A percentile compares a stretch with the other conserved stretches of the same genome.
Conservation (phyloP, 2,329 filamentous ascomycete species). For the Coniella lustricola region DNA sequence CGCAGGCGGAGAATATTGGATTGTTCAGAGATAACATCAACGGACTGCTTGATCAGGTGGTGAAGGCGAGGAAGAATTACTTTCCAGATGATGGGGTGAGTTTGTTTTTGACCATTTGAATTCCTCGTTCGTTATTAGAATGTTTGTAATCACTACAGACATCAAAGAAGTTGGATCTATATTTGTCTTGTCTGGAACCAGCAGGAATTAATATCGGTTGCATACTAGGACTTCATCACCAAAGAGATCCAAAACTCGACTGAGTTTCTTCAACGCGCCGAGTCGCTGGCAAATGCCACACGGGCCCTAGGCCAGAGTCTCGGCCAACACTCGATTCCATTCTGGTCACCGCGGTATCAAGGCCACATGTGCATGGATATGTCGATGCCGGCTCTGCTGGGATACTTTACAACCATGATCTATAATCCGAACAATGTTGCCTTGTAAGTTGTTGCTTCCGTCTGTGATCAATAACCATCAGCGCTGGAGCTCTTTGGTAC, state of each 20-base stretch:
- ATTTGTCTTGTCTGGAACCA: too few species aligned
- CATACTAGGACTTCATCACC: conserved; percentile 28
- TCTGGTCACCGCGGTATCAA: conserved; percentile 39
- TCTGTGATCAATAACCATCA: too few species aligned
- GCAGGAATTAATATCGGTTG: too few species aligned
- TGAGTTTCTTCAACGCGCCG: conserved; percentile 26
- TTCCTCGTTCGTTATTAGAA: background rate
- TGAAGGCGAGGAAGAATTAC: conserved; percentile 9
- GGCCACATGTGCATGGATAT: conserved; percentile 39
- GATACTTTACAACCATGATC: conserved; percentile 43
- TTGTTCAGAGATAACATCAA: conserved; percentile 16
- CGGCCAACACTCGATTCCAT: conserved; percentile 36
- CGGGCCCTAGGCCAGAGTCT: conserved; percentile 30
- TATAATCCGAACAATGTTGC: conserved; percentile 40
- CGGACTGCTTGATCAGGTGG: conserved; percentile 45
- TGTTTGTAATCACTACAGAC: too few species aligned
- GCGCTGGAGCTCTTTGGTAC: too few species aligned
- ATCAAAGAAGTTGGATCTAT: too few species aligned
- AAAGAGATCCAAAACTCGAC: conserved; percentile 26
- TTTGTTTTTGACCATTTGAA: too few species aligned
- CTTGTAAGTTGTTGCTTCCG: conserved; percentile 2
- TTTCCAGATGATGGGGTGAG: conserved; percentile 27
- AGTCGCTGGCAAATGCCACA: conserved; percentile 24
- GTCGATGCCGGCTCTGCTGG: conserved; percentile 35
- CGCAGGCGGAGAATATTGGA: conserved; percentile 17